Base-by-base conservation (phyloP, 129 eudicot genomes). In the Pseudognaphalium luteoalbum region DNA sequence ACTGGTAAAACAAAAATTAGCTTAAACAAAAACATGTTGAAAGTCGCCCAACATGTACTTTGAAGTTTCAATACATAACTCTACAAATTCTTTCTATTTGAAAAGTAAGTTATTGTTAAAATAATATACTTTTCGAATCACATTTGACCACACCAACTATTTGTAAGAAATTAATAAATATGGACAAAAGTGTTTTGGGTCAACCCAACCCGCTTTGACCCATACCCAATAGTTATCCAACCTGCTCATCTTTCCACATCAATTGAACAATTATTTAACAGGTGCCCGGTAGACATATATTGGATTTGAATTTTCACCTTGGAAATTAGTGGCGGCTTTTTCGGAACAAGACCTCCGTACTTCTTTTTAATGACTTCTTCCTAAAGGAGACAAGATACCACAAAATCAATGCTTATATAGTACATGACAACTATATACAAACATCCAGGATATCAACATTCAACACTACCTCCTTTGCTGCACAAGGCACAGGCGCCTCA, bases 281-380 rank as follows among this genome's bases (percentile, higher is more conserved):
- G 63, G 60, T 34, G 44, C 75, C 20, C 5, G 12, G 65, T 33
- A 66, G 15, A 29, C 15, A 30, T 63, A 30, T 34, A 68, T 20
- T 30, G 14, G 20, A 72, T 66, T 62, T 21, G 77, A 34, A 17
- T 33, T 21, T 52, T 16, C 76, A 94, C 99, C 97, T 89, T 94
- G 57, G 94, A 91, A 81, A 91, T 91, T 60, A 94, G 91, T 70
- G 99, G 99, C 52, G 90, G 89, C 81, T 87, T 91, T 87, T 91
- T 94, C 21, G 99, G 99, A 69, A 89, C 72, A 29, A 94, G 81
- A 62, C 99, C 98, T 65, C 98, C 98, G 76, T 94, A 91, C 82
- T 94, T 94, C 69, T 81, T 94, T 82, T 87, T 91, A 8, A 91
- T 4, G 75, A 75, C 86, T 76, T 78, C 94, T 88, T 91, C 99